Evolutionary conservation across 345 rosid species (phyloP), one percentile per base, ranked within the genome.

Genomic region (Limnanthes douglasii): DNA sequence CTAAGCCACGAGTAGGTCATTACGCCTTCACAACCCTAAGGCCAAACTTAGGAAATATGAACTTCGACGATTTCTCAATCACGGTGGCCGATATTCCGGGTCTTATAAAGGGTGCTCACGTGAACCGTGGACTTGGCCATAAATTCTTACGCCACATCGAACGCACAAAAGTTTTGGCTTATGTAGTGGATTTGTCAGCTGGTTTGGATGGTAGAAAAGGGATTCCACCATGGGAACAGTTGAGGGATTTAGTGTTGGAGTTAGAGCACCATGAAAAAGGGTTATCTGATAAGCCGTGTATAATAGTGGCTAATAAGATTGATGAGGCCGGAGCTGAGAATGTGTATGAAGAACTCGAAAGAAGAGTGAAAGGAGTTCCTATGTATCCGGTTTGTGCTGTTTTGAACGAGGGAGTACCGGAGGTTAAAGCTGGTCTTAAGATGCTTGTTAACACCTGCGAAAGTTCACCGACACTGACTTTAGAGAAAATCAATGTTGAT

Each of bases 11-110:
- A 0, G 79, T 83, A 24, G 95, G 95, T 22, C 78, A 79, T 46
- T 76, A 83, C 13, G 86, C 95, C 30, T 88, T 79, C 68, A 88
- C 97, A 8, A 88, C 93, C 6, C 68, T 83, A 0, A 62, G 95
- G 35, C 97, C 97, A 0, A 88, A 80, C 50, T 47, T 88, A 52
- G 97, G 97, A 27, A 88, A 79, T 31, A 40, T 83, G 19, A 78
- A 70, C 51, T 79, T 67, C 5, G 77, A 79, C 0, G 86, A 88
- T 54, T 54, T 88, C 52, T 79, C 93, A 19, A 68, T 88, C 39
- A 83, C 90, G 4, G 86, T 88, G 46, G 97, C 97, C 1, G 97
- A 88, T 50, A 76, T 88, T 38, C 95, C 97, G 0, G 97, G 97
- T 34, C 86, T 88, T 15, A 74, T 88, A 50, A 78, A 70, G 61